phyloP scores from a whole-genome alignment of 768 basidiomycete genomes.

The Cubamyces lactineus region DNA sequence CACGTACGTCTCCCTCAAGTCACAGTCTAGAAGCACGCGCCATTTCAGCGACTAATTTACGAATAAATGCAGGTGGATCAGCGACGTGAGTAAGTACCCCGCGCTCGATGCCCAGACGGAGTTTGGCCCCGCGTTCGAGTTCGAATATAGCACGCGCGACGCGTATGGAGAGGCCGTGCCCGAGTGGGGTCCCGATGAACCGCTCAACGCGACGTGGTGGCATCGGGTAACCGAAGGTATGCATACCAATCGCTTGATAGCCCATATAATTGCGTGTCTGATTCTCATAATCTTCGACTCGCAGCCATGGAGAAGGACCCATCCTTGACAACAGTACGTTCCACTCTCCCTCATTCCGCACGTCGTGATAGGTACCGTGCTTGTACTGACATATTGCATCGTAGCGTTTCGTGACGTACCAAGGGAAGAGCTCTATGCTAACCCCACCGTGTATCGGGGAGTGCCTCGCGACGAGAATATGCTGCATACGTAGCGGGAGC shows the following conservation, averaged over 20 bases:
- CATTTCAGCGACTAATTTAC: not conserved
- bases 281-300: too few relatives aligned
- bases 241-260: slow-evolving; percentile 24
- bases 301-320: slow-evolving; percentile 61
- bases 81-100: slow-evolving; percentile 61
- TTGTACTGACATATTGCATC: too few relatives aligned
- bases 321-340: slow-evolving; percentile 54
- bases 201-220: slow-evolving; percentile 85
- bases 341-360: too few relatives aligned
- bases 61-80: slow-evolving; percentile 53
- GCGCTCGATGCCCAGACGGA: slow-evolving; percentile 58
- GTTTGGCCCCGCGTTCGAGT: slow-evolving; percentile 60
- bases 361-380: too few relatives aligned
- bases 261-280: too few relatives aligned
- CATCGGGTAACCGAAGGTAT: slow-evolving; percentile 74
- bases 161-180: slow-evolving; percentile 62
- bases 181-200: slow-evolving; percentile 63
- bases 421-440: slow-evolving; percentile 68
- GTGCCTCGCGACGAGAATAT: slow-evolving; percentile 68
- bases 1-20: slow-evolving; percentile 54
- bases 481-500: slow-evolving; percentile 78
- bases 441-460: slow-evolving; percentile 58
- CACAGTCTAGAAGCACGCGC: not conserved
- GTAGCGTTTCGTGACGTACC: slow-evolving; percentile 67
- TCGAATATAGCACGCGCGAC: slow-evolving; percentile 72